These are phyloP conservation scores for Diaporthe eres DNA, from an alignment of 2,329 filamentous ascomycete genomes.

Conservation along the genomic window DNA sequence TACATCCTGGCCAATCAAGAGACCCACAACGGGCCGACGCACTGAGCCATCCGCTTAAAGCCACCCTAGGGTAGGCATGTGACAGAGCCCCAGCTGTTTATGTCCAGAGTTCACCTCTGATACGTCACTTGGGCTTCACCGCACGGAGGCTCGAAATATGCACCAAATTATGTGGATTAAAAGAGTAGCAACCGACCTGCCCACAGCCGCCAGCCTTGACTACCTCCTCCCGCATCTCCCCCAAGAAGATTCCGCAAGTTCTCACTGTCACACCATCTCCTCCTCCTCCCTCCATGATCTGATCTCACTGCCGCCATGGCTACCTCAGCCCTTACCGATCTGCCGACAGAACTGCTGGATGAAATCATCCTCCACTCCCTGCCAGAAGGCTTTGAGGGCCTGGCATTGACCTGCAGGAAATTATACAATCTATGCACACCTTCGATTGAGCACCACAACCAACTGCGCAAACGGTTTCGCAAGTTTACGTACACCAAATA, in stretches of 20 bases:
- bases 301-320: background rate
- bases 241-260: background rate
- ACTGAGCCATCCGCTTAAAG: no score
- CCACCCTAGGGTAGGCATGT: no score
- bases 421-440: slow-evolving; percentile 3
- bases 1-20: no score
- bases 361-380: slow-evolving; percentile 5
- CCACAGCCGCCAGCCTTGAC: no score
- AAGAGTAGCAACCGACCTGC: no score
- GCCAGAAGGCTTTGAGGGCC: background rate
- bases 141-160: no score
- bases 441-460: background rate
- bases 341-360: background rate
- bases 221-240: background rate
- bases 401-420: slow-evolving; percentile 1
- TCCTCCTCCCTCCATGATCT: background rate
- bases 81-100: background rate
- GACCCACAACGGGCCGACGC: no score
- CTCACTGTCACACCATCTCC: background rate
- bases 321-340: background rate
- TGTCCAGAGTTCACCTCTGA: background rate
- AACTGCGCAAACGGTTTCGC: background rate
- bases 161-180: no score
- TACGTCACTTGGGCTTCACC: no score
- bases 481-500: background rate